Evolutionary conservation across 2,329 filamentous ascomycete species (phyloP), one percentile per base, ranked within the genome.

Genomic region (Endocalyx cinctus): DNA sequence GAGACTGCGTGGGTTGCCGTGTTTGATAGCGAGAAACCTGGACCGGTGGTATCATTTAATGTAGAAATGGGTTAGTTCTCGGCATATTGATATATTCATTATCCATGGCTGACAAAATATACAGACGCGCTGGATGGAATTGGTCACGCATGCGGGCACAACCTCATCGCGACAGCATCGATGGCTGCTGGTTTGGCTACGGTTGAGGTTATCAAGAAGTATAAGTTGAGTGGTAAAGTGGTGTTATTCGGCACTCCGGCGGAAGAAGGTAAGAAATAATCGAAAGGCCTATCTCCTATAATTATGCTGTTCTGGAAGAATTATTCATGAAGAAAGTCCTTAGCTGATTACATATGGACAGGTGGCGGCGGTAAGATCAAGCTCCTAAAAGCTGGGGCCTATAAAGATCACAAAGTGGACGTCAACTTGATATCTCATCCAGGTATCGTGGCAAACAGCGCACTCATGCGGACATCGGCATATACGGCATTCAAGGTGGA

Each of bases 111-210:
- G 19, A 55, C 31, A 16, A 28, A 17, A 10, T 22, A n/a, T 28
- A 11, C 18, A 67, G 67, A 74, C 44, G 68, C 69, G 4, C 57
- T 74, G 4, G 66, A 69, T 2, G 63, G 59, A 2, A 60, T 74
- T 6, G 70, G 70, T 22, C 70, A 74, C 43, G 69, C 69, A 6
- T 76, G 72, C 35, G 72, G 72, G 4, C 72, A 75, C 52, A 75
- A 75, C 40, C 59, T 74, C 23, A 74, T 74, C 34, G 69, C 69
- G 5, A 67, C 60, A 0, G 62, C 67, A 3, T 70, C 69, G 0
- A 51, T 73, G 8, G 61, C 67, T 1, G 68, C 55, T 3, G 67
- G 62, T 16, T 46, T 77, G 3, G 70, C 67, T 4, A 58, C 70
- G 1, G 69, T 66, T 1, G 52, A 64, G 17, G 48, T 67, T 3